Conservation (phyloP, 2,329 filamentous ascomycete species). For the Sordariomycetes sp. region DNA sequence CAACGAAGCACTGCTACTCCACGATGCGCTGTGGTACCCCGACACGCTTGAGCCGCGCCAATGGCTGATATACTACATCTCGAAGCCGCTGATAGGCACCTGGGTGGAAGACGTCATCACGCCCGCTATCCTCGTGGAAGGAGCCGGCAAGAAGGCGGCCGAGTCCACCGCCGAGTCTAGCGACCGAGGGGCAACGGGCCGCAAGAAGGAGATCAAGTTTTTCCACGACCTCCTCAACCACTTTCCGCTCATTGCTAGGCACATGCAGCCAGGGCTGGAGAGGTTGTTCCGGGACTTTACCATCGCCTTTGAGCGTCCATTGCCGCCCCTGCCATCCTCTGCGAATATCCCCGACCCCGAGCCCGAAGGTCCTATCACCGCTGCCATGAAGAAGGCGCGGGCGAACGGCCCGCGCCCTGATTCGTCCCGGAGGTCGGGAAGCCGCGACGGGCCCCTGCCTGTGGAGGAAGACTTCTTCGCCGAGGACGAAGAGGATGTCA, state of each 20-base stretch:
- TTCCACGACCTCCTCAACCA: constrained; percentile 83
- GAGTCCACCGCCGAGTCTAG: constrained; percentile 21
- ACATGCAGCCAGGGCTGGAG: constrained; percentile 90
- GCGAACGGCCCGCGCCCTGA: constrained; percentile 30
- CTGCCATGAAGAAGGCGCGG: constrained; percentile 40
- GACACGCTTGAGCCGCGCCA: constrained; percentile 80
- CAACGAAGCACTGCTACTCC: constrained; percentile 76
- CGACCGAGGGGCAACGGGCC: constrained; percentile 33
- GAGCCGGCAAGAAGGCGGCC: constrained; percentile 24
- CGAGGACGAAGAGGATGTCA: constrained; percentile 82
- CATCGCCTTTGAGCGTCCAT: constrained; percentile 68
- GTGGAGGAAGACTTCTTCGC: constrained; percentile 56
- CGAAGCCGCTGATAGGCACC: constrained; percentile 69
- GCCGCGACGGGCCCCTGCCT: constrained; percentile 17
- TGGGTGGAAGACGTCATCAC: constrained; percentile 65
- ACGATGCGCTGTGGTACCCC: constrained; percentile 77
- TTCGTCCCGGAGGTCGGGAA: constrained; percentile 5
- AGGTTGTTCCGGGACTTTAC: constrained; percentile 83
- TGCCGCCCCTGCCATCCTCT: constrained; percentile 61
- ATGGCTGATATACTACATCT: constrained; percentile 97
- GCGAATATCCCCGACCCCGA: constrained; percentile 46
- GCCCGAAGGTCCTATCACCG: constrained; percentile 41
- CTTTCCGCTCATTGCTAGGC: constrained; percentile 89
- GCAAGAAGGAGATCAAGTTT: constrained; percentile 81
- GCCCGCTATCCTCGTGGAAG: constrained; percentile 45